phyloP scores from a whole-genome alignment of 2,329 filamentous ascomycete genomes.

The Aspergillus pseudotamarii region DNA sequence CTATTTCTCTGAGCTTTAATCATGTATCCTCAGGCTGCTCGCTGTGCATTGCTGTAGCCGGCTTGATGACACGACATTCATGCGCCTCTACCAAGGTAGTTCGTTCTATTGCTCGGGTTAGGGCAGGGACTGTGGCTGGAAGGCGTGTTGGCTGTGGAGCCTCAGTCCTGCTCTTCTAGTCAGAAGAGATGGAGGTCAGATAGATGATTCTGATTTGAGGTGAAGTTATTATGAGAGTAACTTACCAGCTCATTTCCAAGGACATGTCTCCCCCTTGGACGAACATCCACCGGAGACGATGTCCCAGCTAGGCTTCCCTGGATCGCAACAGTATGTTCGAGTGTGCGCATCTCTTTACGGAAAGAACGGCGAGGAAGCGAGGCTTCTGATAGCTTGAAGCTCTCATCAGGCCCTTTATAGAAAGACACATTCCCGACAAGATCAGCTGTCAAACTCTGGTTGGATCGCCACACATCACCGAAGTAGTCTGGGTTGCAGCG shows the following conservation, averaged over 20 bases:
- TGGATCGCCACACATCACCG: constrained; percentile 20
- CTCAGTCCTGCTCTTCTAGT: background rate
- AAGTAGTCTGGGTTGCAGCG: constrained; percentile 22
- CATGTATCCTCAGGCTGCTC: background rate
- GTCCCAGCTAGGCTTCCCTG: background rate
- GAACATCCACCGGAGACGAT: background rate
- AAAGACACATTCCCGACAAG: constrained; percentile 16
- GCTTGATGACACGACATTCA: background rate
- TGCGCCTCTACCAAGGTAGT: background rate
- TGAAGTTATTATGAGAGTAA: background rate
- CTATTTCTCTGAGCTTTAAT: background rate
- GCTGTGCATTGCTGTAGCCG: background rate
- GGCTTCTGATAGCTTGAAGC: constrained; percentile 5
- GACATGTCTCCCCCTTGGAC: background rate
- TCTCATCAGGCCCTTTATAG: constrained; percentile 4
- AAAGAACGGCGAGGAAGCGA: constrained; percentile 8
- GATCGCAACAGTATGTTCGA: background rate
- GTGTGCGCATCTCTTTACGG: constrained; percentile 11
- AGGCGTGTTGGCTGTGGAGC: background rate
- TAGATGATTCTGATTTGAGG: background rate
- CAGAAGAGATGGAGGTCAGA: background rate
- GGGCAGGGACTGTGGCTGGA: background rate
- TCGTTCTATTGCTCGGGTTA: background rate
- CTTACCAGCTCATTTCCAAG: background rate
- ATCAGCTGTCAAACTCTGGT: constrained; percentile 10